Percentiles rank a stretch among this genome's conserved stretches.
Evolutionary conservation across 805 yeast species (phyloP).

Genomic region (Candida endomychidarum): DNA sequence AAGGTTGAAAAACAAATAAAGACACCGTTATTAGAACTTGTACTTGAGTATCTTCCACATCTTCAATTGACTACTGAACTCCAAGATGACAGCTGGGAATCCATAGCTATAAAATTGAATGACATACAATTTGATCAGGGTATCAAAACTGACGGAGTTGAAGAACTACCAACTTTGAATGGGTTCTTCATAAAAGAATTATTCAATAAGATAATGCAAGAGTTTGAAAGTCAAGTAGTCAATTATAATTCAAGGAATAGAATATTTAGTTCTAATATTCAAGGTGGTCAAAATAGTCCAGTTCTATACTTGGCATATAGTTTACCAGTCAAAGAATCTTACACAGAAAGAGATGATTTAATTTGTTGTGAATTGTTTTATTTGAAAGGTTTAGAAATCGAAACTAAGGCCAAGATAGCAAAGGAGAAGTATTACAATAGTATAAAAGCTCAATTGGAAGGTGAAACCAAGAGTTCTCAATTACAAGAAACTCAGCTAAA

Average conservation of each 20-base stretch:
- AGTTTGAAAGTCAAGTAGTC: slow-evolving; percentile 14
- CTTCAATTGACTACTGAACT: slow-evolving; percentile 24
- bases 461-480: background rate
- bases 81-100: slow-evolving; percentile 33
- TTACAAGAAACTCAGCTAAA: slow-evolving; percentile 16
- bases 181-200: slow-evolving; percentile 25
- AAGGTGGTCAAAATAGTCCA: slow-evolving; percentile 1
- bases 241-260: slow-evolving; percentile 9
- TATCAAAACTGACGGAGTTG: slow-evolving; percentile 13
- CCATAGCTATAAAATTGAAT: slow-evolving; percentile 33
- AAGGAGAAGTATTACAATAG: slow-evolving; percentile 4
- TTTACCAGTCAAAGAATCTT: slow-evolving; percentile 18
- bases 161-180: slow-evolving; percentile 26
- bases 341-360: slow-evolving; percentile 15
- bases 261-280: slow-evolving; percentile 9
- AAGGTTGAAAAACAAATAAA: slow-evolving; percentile 22
- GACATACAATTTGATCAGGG: slow-evolving; percentile 19
- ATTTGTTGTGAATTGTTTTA: slow-evolving; percentile 24
- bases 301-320: slow-evolving; percentile 13
- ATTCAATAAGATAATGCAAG: slow-evolving; percentile 18
- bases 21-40: slow-evolving; percentile 28
- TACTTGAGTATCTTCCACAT: slow-evolving; percentile 31
- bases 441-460: slow-evolving; percentile 2
- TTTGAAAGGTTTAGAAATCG: slow-evolving; percentile 22
- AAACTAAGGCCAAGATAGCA: slow-evolving; percentile 15